phyloP scores from a whole-genome alignment of 2,329 filamentous ascomycete species.

The Geosmithia putterillii region DNA sequence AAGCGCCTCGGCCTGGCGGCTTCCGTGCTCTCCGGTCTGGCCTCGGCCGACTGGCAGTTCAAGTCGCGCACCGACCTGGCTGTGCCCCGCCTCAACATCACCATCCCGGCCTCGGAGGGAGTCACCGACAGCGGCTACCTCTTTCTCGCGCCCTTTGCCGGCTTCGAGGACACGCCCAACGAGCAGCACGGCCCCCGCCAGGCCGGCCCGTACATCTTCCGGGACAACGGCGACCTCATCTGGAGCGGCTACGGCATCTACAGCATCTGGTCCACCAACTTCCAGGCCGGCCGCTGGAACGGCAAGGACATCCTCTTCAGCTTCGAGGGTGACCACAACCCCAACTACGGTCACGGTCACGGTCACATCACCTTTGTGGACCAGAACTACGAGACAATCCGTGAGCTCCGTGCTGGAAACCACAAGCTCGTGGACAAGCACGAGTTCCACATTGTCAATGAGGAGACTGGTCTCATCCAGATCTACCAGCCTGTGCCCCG shows the following conservation, averaged over 20 bases:
- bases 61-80: slow-evolving; percentile 9
- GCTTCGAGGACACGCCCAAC: slow-evolving; percentile 17
- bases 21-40: background rate
- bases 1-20: background rate
- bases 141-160: slow-evolving; percentile 27
- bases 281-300: slow-evolving; percentile 35
- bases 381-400: slow-evolving; percentile 40
- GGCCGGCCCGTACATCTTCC: slow-evolving; percentile 41
- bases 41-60: slow-evolving; percentile 9
- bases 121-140: slow-evolving; percentile 29
- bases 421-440: slow-evolving; percentile 40
- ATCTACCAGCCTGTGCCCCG: slow-evolving; percentile 36
- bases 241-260: slow-evolving; percentile 44
- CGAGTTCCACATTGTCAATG: slow-evolving; percentile 41
- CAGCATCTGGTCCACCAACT: slow-evolving; percentile 39
- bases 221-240: slow-evolving; percentile 39
- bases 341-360: slow-evolving; percentile 38
- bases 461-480: slow-evolving; percentile 38
- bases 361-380: slow-evolving; percentile 41
- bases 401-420: slow-evolving; percentile 36
- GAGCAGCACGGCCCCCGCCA: slow-evolving; percentile 34
- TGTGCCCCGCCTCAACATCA: slow-evolving; percentile 24
- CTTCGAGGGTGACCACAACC: slow-evolving; percentile 41
- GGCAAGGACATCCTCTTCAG: slow-evolving; percentile 38
- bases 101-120: slow-evolving; percentile 24